Evolutionary conservation across 108 stramenopile species (phyloP).

Genomic region (Chaetoceros tenuissimus): DNA sequence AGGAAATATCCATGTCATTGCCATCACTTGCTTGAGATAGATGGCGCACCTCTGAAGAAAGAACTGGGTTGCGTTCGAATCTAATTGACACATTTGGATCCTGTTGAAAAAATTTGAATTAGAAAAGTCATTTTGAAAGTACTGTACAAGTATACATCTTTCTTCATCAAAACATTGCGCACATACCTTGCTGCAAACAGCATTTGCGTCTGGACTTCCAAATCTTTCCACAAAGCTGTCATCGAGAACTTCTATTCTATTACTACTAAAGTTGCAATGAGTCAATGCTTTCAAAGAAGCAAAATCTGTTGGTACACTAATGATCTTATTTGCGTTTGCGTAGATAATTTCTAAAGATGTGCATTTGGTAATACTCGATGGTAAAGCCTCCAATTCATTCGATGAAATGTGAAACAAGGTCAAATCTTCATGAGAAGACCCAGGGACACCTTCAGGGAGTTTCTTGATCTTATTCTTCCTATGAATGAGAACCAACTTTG

Average conservation of each 20-base stretch:
- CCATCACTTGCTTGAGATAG: no score
- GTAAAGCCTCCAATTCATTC: conserved; percentile 34
- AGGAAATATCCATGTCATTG: no score
- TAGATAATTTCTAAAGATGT: conserved; percentile 30
- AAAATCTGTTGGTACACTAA: conserved; percentile 24
- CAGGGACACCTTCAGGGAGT: conserved; percentile 26
- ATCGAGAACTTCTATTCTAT: conserved; percentile 22
- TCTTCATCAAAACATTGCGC: no score
- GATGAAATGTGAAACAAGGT: conserved; percentile 42
- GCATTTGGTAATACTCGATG: conserved; percentile 14
- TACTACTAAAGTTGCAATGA: conserved; percentile 40
- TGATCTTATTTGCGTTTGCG: conserved; percentile 39
- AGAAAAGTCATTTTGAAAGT: background rate
- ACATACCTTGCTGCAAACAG: conserved; percentile 21
- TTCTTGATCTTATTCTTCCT: conserved; percentile 25
- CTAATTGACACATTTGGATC: background rate
- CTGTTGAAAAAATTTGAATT: background rate
- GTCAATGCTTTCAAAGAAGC: conserved; percentile 14
- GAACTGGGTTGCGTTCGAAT: background rate
- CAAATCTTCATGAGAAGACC: conserved; percentile 9
- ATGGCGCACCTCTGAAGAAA: background rate
- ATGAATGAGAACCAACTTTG: background rate
- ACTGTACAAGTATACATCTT: background rate
- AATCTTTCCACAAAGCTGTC: conserved; percentile 23
- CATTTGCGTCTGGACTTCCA: conserved; percentile 19